Conservation (phyloP, 371 early-diverging fungal species). For the Mucor sp. region DNA sequence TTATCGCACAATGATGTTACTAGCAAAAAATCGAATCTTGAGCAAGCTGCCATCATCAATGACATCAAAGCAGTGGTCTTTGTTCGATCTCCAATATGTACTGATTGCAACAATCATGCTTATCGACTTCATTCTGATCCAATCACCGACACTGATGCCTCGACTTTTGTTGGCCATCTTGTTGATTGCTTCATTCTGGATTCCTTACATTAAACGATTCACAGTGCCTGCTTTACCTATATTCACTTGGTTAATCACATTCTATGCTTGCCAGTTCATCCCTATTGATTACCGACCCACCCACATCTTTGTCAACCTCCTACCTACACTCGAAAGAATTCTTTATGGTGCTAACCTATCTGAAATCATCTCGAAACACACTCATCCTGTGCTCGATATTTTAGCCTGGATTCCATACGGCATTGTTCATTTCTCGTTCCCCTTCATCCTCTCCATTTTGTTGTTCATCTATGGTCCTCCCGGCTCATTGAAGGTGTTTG, state of each 20-base stretch:
- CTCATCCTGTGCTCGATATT: slow-evolving; percentile 59
- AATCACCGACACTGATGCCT: slow-evolving; percentile 20
- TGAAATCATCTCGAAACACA: slow-evolving; percentile 59
- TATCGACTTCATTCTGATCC: slow-evolving; percentile 29
- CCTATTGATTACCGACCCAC: slow-evolving; percentile 58
- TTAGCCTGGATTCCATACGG: slow-evolving; percentile 77
- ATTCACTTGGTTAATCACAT: slow-evolving; percentile 65
- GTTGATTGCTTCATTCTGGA: slow-evolving; percentile 22
- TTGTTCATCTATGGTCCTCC: slow-evolving; percentile 58
- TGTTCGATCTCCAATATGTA: slow-evolving; percentile 25
- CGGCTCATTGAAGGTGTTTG: slow-evolving; percentile 57
- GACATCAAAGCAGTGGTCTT: slow-evolving; percentile 9
- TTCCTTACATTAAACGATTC: slow-evolving; percentile 51
- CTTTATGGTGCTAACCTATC: slow-evolving; percentile 71
- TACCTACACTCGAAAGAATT: slow-evolving; percentile 71
- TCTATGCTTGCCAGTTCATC: slow-evolving; percentile 67
- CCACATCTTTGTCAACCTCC: slow-evolving; percentile 66
- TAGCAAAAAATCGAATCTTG: background rate
- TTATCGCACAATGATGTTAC: background rate
- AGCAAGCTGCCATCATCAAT: background rate
- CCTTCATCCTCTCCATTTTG: slow-evolving; percentile 53
- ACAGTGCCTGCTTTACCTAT: slow-evolving; percentile 61
- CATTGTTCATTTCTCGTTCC: slow-evolving; percentile 68
- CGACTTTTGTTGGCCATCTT: slow-evolving; percentile 14
- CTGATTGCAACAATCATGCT: slow-evolving; percentile 20